A percentile compares a stretch with the other conserved stretches of the same genome.
These are phyloP conservation scores for Pulveroboletus sp. DNA, from an alignment of 1,284 basidiomycete genomes.

Conservation along the genomic window DNA sequence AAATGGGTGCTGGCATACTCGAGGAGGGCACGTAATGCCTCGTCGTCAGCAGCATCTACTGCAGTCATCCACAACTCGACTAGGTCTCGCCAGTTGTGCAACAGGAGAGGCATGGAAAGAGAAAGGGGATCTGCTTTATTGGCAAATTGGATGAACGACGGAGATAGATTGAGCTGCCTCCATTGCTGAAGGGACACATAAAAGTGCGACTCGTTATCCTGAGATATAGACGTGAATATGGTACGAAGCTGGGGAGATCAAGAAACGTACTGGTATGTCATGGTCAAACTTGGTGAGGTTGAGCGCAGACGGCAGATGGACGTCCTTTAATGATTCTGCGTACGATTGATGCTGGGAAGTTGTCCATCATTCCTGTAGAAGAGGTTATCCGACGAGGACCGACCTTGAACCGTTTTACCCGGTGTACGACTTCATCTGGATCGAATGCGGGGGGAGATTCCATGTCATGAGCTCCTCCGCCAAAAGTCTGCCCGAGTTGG, in stretches of 20 bases:
- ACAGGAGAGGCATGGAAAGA: constrained; percentile 75
- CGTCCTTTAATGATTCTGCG: constrained; percentile 61
- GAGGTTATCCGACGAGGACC: neutral
- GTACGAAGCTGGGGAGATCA: neutral
- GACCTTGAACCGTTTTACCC: constrained; percentile 50
- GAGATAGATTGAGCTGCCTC: constrained; percentile 78
- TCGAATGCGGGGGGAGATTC: constrained; percentile 6
- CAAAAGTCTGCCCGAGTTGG: neutral
- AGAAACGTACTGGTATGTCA: constrained; percentile 54
- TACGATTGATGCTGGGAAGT: constrained; percentile 69
- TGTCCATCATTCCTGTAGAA: neutral
- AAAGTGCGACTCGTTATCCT: constrained; percentile 78
- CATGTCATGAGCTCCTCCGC: constrained; percentile 22
- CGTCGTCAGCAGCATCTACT: constrained; percentile 61
- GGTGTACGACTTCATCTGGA: constrained; percentile 31
- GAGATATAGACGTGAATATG: neutral
- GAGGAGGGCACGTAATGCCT: constrained; percentile 65
- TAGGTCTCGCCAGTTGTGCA: constrained; percentile 78
- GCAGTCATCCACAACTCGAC: constrained; percentile 60
- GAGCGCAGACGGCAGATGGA: constrained; percentile 70
- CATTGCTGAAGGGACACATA: constrained; percentile 68
- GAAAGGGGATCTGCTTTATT: constrained; percentile 61
- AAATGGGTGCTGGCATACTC: constrained; percentile 53
- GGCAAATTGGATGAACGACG: constrained; percentile 74
- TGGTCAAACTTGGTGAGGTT: constrained; percentile 57